These are phyloP conservation scores for Ophiocordyceps polyrhachis-furcata DNA, from an alignment of 2,329 filamentous ascomycete species.

Conservation along the genomic window DNA sequence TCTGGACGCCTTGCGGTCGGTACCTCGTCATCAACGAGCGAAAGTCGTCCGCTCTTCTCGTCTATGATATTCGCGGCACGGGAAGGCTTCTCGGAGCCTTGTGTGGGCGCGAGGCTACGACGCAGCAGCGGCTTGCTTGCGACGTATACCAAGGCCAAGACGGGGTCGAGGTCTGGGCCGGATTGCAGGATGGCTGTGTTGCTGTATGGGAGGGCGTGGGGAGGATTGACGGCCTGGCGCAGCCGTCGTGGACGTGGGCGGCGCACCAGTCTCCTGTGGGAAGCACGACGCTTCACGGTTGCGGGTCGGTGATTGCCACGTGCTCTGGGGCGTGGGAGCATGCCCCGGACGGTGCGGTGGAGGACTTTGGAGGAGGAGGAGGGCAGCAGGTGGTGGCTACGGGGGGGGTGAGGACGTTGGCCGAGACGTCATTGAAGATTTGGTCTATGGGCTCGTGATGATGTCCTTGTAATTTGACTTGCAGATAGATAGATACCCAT, in stretches of 20 bases:
- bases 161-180: slow-evolving; percentile 44
- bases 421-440: slow-evolving; percentile 7
- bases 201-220: slow-evolving; percentile 41
- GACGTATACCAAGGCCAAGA: slow-evolving; percentile 30
- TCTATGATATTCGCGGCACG: slow-evolving; percentile 44
- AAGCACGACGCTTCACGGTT: slow-evolving; percentile 29
- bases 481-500: no score
- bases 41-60: slow-evolving; percentile 31
- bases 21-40: slow-evolving; percentile 46
- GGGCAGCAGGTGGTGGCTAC: no score
- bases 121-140: slow-evolving; percentile 36
- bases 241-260: slow-evolving; percentile 30
- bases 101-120: slow-evolving; percentile 26
- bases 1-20: slow-evolving; percentile 44
- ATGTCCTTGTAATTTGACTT: no score
- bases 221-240: slow-evolving; percentile 20
- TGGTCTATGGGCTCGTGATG: slow-evolving; percentile 8
- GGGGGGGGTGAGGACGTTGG: slow-evolving; percentile 1
- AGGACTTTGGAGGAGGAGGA: not conserved
- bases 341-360: slow-evolving; percentile 1
- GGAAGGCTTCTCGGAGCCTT: slow-evolving; percentile 37
- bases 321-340: slow-evolving; percentile 36
- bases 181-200: slow-evolving; percentile 33
- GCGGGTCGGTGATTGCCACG: slow-evolving; percentile 36
- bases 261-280: slow-evolving; percentile 29